A percentile compares a stretch with the other conserved stretches of the same genome.
These are phyloP conservation scores for Penicillium bialowiezense DNA, from an alignment of 495 filamentous ascomycete genomes.

Conservation along the genomic window DNA sequence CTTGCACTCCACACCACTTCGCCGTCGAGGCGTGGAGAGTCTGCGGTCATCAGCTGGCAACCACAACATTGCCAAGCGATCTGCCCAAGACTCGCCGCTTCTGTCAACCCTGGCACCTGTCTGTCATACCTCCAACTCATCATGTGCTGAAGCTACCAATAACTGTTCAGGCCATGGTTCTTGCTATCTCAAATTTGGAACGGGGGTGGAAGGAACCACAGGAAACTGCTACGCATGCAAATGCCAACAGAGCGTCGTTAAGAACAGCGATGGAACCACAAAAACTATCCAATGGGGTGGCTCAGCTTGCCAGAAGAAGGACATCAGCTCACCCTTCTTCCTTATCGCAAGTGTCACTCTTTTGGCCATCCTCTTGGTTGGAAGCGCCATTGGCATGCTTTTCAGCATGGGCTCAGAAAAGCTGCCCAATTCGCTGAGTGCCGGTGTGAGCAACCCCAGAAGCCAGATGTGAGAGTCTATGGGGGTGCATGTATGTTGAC, in stretches of 20 bases:
- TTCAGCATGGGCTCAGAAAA: constrained; percentile 74
- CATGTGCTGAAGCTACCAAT: constrained; percentile 61
- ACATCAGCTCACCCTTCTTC: constrained; percentile 85
- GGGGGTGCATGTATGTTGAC: not conserved
- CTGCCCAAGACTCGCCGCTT: constrained; percentile 5
- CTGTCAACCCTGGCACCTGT: constrained; percentile 32
- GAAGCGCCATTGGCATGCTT: constrained; percentile 70
- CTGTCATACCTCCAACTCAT: constrained; percentile 62
- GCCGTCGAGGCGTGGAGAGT: not conserved
- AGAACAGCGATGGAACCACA: constrained; percentile 44
- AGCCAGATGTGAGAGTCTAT: constrained; percentile 26
- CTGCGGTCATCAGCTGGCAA: not conserved
- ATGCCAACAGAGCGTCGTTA: constrained; percentile 55
- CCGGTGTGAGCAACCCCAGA: constrained; percentile 68
- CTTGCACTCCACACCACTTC: not conserved
- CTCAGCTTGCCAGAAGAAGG: constrained; percentile 84
- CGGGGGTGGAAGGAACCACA: constrained; percentile 24
- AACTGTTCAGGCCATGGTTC: constrained; percentile 74
- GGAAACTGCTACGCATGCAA: constrained; percentile 71
- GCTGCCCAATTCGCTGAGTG: constrained; percentile 82
- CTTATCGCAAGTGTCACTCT: constrained; percentile 71
- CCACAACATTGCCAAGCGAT: constrained; percentile 5
- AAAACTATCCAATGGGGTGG: constrained; percentile 73
- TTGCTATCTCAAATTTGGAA: constrained; percentile 60
- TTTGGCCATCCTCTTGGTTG: constrained; percentile 55